Evolutionary conservation across 257 asterid genomes (phyloP), one percentile per base, ranked within the genome.

Genomic region (Ocimum tenuiflorum): DNA sequence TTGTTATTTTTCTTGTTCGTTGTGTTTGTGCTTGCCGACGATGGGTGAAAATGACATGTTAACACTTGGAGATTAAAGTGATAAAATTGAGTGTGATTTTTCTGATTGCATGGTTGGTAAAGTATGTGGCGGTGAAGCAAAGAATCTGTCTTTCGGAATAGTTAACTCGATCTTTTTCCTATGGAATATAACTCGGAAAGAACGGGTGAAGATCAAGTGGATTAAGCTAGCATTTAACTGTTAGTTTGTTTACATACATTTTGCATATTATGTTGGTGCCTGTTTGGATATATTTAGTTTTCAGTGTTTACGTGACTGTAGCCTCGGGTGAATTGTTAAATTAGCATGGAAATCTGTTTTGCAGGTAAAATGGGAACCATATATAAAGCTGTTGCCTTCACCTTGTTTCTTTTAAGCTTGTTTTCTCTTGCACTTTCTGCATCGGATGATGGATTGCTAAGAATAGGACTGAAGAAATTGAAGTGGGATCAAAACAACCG

Each of bases 381-480:
- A 74, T 60, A 54, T 61, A 69, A 66, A 75, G 73, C 60, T 55
- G 67, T 82, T 47, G 68, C 72, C 14, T 52, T 75, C 20, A 60
- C 73, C 55, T 55, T 87, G 72, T 56, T 87, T 41, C 70, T 92
- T 70, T 77, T 88, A 18, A 69, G 77, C 75, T 65, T 92, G 85
- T 65, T 87, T 63, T 80, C 88, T 24, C 60, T 83, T 60, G 86
- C 88, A 15, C 66, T 79, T 63, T 81, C 91, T n/a, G 78, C 80
- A 50, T 63, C 96, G 11, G 73, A 83, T 73, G 95, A 92, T 72
- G 91, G 91, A 36, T 79, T 87, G 69, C 60, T 91, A 42, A 80
- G 98, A 79, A 80, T 91, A 69, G 94, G 95, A 46, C 78, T 91
- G 15, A 91, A 89, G 46, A 91, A 86, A 75, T 57, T 83, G 81